Conservation (phyloP, 2,329 filamentous ascomycete species). For the Colletotrichum sansevieriae region DNA sequence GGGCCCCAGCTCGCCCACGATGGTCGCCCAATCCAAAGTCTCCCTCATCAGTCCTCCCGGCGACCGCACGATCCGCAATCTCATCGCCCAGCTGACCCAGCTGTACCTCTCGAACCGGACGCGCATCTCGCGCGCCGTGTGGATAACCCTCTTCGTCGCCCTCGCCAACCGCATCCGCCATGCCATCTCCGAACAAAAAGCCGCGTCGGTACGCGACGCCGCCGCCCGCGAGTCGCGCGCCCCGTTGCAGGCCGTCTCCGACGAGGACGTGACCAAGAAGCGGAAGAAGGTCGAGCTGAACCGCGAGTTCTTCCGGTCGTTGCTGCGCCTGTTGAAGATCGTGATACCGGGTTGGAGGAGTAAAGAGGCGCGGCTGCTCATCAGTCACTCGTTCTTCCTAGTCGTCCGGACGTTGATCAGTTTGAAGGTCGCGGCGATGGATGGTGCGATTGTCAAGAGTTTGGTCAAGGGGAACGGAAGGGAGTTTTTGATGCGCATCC, state of each 20-base stretch:
- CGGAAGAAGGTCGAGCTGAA: conserved; percentile 93
- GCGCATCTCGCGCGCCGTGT: conserved; percentile 85
- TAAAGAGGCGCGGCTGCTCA: conserved; percentile 86
- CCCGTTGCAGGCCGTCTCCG: conserved; percentile 62
- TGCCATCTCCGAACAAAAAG: conserved; percentile 94
- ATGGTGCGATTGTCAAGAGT: conserved; percentile 92
- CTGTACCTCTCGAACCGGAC: conserved; percentile 86
- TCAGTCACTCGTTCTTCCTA: conserved; percentile 94
- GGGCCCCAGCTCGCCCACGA: conserved; percentile 50
- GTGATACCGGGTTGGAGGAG: conserved; percentile 92
- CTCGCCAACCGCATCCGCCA: conserved; percentile 89
- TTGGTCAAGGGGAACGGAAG: conserved; percentile 91
- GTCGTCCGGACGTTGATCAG: conserved; percentile 92
- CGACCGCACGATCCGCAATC: conserved; percentile 74
- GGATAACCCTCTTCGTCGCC: conserved; percentile 83
- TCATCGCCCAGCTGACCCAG: conserved; percentile 75
- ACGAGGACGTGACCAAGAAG: conserved; percentile 52
- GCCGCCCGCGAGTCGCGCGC: conserved; percentile 63
- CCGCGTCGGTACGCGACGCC: conserved; percentile 78
- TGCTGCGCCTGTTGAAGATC: conserved; percentile 84
- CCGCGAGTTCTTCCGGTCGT: conserved; percentile 80
- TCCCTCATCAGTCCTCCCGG: conserved; percentile 61
- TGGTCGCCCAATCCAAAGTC: conserved; percentile 84
- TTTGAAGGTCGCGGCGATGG: conserved; percentile 94
- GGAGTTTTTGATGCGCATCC: conserved; percentile 87